Percentiles rank a stretch among this genome's conserved stretches.
phyloP scores from a whole-genome alignment of 2,329 filamentous ascomycete species.

The Calonectria henricotiae region DNA sequence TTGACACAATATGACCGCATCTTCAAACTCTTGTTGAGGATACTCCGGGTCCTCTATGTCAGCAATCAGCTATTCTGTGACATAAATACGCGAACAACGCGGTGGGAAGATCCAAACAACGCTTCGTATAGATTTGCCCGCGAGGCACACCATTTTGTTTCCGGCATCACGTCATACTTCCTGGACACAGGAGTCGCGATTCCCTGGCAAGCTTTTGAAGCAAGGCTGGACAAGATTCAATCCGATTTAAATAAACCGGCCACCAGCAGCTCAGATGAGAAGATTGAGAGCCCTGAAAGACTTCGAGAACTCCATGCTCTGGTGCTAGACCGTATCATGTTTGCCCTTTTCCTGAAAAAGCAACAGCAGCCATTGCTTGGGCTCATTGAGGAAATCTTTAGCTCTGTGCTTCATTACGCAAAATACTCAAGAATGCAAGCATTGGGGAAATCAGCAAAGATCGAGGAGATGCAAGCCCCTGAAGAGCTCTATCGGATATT shows the following conservation, averaged over 20 bases:
- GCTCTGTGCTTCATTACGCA: conserved; percentile 81
- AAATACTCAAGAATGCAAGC: conserved; percentile 63
- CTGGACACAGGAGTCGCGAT: conserved; percentile 83
- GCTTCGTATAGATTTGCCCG: conserved; percentile 75
- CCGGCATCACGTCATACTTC: conserved; percentile 82
- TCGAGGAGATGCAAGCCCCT: conserved; percentile 44
- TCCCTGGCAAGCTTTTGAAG: conserved; percentile 82
- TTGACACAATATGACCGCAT: conserved; percentile 88
- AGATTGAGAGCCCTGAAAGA: conserved; percentile 72
- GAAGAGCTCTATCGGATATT: conserved; percentile 76
- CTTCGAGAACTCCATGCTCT: conserved; percentile 81
- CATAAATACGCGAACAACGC: conserved; percentile 61
- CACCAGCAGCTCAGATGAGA: conserved; percentile 56
- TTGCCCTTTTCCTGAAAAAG: conserved; percentile 81
- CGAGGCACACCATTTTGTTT: conserved; percentile 86
- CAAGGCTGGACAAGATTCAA: conserved; percentile 77
- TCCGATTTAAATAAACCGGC: conserved; percentile 66
- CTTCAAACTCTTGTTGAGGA: conserved; percentile 84
- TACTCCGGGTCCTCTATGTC: conserved; percentile 85
- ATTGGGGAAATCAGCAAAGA: conserved; percentile 53
- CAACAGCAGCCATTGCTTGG: conserved; percentile 81
- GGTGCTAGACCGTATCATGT: conserved; percentile 83
- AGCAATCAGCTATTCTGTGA: conserved; percentile 77
- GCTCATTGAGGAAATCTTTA: conserved; percentile 84
- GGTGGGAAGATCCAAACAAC: conserved; percentile 59